A percentile compares a stretch with the other conserved stretches of the same genome.
Evolutionary conservation across 331 rosid genomes (phyloP).

Genomic region (Malus hybrid): DNA sequence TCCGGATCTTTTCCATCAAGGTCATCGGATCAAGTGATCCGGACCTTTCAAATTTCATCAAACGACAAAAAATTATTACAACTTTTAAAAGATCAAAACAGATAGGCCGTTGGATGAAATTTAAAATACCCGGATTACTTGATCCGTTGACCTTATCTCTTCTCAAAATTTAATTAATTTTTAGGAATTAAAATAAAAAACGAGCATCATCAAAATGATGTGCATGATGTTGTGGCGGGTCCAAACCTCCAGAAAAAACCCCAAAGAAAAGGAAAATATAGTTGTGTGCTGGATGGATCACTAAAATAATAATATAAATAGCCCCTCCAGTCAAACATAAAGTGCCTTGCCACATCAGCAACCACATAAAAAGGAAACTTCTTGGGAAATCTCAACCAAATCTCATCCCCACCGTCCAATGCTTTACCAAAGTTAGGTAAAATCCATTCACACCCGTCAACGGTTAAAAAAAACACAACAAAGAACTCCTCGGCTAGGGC

Average conservation of each 20-base stretch:
- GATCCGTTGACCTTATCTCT: no score
- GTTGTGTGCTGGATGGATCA: constrained; percentile 2
- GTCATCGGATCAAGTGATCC: fast-evolving
- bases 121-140: no score
- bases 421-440: background rate
- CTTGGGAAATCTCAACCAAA: background rate
- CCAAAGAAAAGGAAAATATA: background rate
- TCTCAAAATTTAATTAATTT: no score
- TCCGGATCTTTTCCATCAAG: no score
- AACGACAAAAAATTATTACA: no score
- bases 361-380: constrained; percentile 3
- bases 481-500: background rate
- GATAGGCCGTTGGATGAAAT: fast-evolving
- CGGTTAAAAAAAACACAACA: background rate
- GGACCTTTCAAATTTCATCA: no score
- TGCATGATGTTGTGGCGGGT: background rate
- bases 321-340: constrained; percentile 9
- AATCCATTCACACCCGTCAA: background rate
- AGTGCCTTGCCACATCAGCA: constrained; percentile 21
- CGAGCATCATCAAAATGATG: background rate
- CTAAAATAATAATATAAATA: background rate
- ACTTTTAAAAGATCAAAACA: no score
- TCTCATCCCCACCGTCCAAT: background rate
- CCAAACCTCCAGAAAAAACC: background rate
- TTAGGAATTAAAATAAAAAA: background rate